Percentiles rank a stretch among this genome's conserved stretches.
These are phyloP conservation scores for Sanghuangporus weigelae DNA, from an alignment of 1,284 basidiomycete genomes.

Conservation along the genomic window DNA sequence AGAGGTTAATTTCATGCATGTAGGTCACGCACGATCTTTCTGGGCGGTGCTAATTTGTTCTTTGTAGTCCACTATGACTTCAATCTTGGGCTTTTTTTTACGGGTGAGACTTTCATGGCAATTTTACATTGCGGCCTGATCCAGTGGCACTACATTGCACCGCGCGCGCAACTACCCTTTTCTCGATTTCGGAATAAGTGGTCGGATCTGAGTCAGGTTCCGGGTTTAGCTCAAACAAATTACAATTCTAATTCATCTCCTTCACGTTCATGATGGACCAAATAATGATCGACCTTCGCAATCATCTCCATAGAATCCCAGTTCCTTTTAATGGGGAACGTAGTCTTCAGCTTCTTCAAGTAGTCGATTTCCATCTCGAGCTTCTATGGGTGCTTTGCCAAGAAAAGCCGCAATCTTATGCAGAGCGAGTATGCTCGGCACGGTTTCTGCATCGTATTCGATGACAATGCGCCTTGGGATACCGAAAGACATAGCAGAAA, in stretches of 20 bases:
- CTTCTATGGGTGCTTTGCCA: conserved; percentile 11
- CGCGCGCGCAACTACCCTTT: conserved; percentile 10
- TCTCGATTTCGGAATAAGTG: conserved; percentile 13
- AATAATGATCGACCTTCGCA: conserved; percentile 17
- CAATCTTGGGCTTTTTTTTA: too few species aligned
- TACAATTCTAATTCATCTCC: conserved; percentile 20
- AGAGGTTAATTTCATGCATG: too few species aligned
- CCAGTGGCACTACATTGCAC: conserved; percentile 15
- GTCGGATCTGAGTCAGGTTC: background rate
- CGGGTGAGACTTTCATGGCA: too few species aligned
- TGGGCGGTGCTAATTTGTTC: too few species aligned
- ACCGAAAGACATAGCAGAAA: conserved; percentile 7
- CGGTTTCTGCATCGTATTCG: background rate
- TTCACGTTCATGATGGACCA: conserved; percentile 18
- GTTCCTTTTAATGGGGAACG: conserved; percentile 15
- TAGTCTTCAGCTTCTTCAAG: conserved; percentile 12
- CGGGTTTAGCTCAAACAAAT: conserved; percentile 19
- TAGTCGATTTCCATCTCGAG: conserved; percentile 18
- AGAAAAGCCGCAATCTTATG: conserved; percentile 9
- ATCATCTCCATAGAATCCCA: conserved; percentile 13
- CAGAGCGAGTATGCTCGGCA: conserved; percentile 12
- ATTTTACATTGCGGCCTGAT: background rate
- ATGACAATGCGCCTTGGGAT: background rate
- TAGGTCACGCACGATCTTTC: too few species aligned
- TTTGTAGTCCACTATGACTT: too few species aligned